These are phyloP conservation scores for Oryza glumipatula DNA, from an alignment of 176 grass and related monocot species.

Conservation along the genomic window DNA sequence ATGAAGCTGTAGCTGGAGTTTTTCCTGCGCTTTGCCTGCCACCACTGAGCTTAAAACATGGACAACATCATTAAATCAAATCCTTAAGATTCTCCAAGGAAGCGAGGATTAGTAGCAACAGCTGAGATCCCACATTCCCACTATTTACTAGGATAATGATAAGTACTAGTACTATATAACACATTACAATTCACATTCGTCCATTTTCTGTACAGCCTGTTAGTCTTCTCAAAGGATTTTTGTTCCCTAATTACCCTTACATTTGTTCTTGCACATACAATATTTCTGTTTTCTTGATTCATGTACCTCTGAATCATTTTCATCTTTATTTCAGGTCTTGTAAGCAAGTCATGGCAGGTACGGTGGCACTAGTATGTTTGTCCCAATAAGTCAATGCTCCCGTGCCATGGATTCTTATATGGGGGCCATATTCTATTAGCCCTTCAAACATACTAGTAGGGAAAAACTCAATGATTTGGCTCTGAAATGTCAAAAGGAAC, in stretches of 20 bases:
- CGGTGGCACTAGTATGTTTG: conserved; percentile 34
- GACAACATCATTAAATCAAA: background rate
- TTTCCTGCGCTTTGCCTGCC: background rate
- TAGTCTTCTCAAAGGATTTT: background rate
- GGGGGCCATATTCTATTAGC: conserved; percentile 3
- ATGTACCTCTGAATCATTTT: background rate
- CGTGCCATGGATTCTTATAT: conserved; percentile 40
- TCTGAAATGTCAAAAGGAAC: conserved; percentile 38
- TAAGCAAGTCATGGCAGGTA: conserved; percentile 38
- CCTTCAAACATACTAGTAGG: background rate
- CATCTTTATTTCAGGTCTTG: conserved; percentile 15
- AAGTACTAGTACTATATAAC: background rate
- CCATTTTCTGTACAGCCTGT: conserved; percentile 5
- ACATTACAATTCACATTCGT: background rate
- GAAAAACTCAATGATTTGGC: conserved; percentile 33
- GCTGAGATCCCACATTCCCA: conserved; percentile 29
- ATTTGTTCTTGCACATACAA: background rate
- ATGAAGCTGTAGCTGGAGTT: background rate
- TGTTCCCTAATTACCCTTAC: background rate
- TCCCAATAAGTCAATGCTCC: conserved; percentile 32
- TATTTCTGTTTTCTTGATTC: conserved; percentile 2
- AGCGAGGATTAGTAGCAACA: background rate
- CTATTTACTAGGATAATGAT: conserved; percentile 22
- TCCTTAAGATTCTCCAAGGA: conserved; percentile 2
- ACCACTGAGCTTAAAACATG: background rate